phyloP scores from a whole-genome alignment of 495 filamentous ascomycete species.

The Bombardia bombarda region DNA sequence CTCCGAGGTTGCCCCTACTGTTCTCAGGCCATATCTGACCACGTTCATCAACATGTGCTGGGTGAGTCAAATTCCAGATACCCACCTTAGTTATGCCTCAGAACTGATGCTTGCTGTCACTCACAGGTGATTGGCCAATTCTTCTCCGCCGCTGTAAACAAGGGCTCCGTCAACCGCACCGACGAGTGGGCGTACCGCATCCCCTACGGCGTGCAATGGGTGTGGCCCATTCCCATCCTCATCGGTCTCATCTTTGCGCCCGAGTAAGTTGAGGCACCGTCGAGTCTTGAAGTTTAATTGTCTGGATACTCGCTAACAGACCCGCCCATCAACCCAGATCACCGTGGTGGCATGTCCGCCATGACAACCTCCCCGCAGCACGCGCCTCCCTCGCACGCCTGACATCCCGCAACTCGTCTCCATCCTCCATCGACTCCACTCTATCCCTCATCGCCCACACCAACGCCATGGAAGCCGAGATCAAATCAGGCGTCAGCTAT shows the following conservation, averaged over 20 bases:
- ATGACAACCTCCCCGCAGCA: constrained; percentile 47
- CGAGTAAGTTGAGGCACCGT: constrained; percentile 38
- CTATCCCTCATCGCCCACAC: constrained; percentile 68
- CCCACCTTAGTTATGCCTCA: too few species aligned
- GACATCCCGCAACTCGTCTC: constrained; percentile 40
- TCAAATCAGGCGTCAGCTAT: constrained; percentile 50
- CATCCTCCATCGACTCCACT: constrained; percentile 55
- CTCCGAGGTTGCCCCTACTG: constrained; percentile 58
- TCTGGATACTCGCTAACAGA: neutral
- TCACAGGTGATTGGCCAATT: constrained; percentile 66
- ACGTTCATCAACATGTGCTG: constrained; percentile 69
- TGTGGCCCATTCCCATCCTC: constrained; percentile 63
- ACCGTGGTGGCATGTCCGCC: constrained; percentile 65
- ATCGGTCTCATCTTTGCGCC: constrained; percentile 54
- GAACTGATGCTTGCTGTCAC: too few species aligned
- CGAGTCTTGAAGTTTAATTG: too few species aligned
- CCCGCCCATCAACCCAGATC: constrained; percentile 8
- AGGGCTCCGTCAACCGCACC: constrained; percentile 38
- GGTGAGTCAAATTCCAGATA: too few species aligned
- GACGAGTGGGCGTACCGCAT: constrained; percentile 58
- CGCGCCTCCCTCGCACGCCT: constrained; percentile 52
- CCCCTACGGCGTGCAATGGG: constrained; percentile 62
- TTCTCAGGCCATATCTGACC: constrained; percentile 56
- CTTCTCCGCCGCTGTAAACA: constrained; percentile 57
- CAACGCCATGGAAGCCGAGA: constrained; percentile 53